Conservation (phyloP, 306 rosid genomes). For the Casuarina equisetifolia region DNA sequence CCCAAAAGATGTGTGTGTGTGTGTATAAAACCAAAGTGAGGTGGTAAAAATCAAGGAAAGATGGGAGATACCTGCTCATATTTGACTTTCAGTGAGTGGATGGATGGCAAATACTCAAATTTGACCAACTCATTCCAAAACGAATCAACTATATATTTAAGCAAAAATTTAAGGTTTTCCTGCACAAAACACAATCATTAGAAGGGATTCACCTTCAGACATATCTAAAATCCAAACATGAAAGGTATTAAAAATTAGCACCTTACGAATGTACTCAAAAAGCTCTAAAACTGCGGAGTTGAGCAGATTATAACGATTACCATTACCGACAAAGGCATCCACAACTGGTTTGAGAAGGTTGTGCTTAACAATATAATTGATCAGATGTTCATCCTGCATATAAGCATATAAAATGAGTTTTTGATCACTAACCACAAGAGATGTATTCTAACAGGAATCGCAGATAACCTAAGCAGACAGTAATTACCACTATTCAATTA, state of each 20-base stretch:
- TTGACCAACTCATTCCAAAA: constrained; percentile 80
- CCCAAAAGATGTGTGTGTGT: constrained; percentile 10
- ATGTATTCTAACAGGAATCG: constrained; percentile 12
- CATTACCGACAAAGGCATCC: constrained; percentile 78
- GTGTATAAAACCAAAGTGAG: neutral
- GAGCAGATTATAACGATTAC: constrained; percentile 92
- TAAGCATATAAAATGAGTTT: constrained; percentile 25
- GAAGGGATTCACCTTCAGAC: constrained; percentile 5
- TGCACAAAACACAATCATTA: constrained; percentile 36
- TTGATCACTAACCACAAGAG: neutral
- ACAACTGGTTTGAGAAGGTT: constrained; percentile 84
- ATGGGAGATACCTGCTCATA: constrained; percentile 76
- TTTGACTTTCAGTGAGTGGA: constrained; percentile 72
- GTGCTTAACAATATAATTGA: constrained; percentile 65
- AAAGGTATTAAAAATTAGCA: constrained; percentile 32
- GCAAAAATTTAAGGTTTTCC: constrained; percentile 73
- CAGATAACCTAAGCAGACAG: constrained; percentile 13
- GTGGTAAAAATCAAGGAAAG: constrained; percentile 10
- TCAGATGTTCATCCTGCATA: constrained; percentile 90
- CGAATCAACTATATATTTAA: constrained; percentile 70
- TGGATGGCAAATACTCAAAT: constrained; percentile 64
- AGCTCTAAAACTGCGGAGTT: constrained; percentile 89
- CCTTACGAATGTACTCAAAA: constrained; percentile 84
- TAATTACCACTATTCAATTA: neutral
- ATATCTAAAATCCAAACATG: constrained; percentile 25